phyloP scores from a whole-genome alignment of 306 rosid genomes.

The Pterocarpus santalinus region DNA sequence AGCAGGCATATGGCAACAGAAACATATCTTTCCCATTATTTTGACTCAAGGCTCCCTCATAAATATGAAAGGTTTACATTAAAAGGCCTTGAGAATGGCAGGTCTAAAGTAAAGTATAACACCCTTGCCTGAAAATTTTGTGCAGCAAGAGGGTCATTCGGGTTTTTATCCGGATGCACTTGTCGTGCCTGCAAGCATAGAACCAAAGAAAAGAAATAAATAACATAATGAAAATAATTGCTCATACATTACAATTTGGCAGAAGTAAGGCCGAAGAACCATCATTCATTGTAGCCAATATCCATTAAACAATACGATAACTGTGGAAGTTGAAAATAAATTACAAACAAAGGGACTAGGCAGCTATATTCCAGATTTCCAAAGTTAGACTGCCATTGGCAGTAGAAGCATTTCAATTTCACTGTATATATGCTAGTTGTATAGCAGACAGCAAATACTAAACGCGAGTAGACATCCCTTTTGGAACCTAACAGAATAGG shows the following conservation, averaged over 20 bases:
- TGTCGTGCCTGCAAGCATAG: conserved; percentile 82
- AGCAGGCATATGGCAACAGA: conserved; percentile 24
- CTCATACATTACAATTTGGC: conserved; percentile 25
- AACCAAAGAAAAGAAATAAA: conserved; percentile 26
- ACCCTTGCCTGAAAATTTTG: conserved; percentile 90
- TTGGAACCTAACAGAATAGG: conserved; percentile 33
- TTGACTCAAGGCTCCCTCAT: conserved; percentile 15
- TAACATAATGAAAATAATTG: conserved; percentile 9
- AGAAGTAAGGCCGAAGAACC: neutral
- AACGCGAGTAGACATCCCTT: neutral
- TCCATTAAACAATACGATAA: conserved; percentile 19
- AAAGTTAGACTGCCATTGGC: conserved; percentile 16
- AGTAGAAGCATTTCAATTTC: conserved; percentile 38
- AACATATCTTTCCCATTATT: conserved; percentile 25
- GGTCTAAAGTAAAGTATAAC: conserved; percentile 28
- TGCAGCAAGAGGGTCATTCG: conserved; percentile 94
- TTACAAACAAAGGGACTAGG: neutral
- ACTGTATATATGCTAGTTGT: conserved; percentile 8
- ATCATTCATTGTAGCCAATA: neutral
- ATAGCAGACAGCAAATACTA: neutral
- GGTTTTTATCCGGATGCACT: conserved; percentile 99
- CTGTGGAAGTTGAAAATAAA: neutral
- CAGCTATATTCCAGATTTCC: conserved; percentile 25
- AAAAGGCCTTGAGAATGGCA: conserved; percentile 20
- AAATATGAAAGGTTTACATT: conserved; percentile 17